Conservation (phyloP, 1,284 basidiomycete genomes). For the Exsudoporus floridanus region DNA sequence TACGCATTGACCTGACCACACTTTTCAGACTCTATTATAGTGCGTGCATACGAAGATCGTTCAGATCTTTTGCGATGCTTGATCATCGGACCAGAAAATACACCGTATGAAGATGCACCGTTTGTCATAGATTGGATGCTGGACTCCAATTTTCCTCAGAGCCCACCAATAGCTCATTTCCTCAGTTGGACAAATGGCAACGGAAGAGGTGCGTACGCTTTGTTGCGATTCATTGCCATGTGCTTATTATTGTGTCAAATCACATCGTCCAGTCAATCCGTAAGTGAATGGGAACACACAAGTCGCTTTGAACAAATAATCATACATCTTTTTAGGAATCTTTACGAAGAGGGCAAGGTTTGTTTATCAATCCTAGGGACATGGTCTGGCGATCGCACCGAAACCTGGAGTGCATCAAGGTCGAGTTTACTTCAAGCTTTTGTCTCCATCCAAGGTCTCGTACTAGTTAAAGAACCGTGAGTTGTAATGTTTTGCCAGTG, state of each 20-base stretch:
- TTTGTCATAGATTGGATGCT: conserved; percentile 95
- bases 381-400: conserved; percentile 86
- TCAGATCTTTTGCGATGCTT: conserved; percentile 83
- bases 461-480: conserved; percentile 88
- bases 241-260: conserved; percentile 12
- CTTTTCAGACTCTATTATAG: conserved; percentile 62
- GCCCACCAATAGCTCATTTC: conserved; percentile 87
- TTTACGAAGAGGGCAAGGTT: conserved; percentile 96
- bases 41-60: conserved; percentile 78
- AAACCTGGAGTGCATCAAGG: conserved; percentile 78
- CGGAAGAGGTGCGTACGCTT: conserved; percentile 65
- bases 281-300: conserved; percentile 38
- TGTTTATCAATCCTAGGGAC: conserved; percentile 91
- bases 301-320: neutral
- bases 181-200: conserved; percentile 93
- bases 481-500: conserved; percentile 28
- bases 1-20: conserved; percentile 1
- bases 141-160: conserved; percentile 83
- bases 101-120: conserved; percentile 90
- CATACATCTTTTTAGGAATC: conserved; percentile 51
- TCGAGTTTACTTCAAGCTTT: conserved; percentile 90
- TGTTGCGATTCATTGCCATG: neutral
- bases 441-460: conserved; percentile 91
- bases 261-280: conserved; percentile 65
- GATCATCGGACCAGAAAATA: conserved; percentile 92